phyloP scores from a whole-genome alignment of 177 flowering plant genomes.

The Tripterygium wilfordii region DNA sequence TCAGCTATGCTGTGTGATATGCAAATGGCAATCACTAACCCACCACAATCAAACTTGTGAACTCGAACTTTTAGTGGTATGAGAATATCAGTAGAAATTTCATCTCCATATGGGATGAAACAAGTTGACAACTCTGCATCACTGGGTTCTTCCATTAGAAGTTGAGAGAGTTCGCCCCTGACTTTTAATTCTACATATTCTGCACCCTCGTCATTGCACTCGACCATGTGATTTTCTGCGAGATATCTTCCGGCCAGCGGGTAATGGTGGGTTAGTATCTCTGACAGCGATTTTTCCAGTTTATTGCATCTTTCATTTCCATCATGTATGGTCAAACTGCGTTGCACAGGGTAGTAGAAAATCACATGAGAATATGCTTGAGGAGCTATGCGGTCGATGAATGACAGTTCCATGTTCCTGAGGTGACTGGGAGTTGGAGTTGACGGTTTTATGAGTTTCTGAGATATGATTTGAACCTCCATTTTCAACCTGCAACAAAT shows the following conservation, averaged over 20 bases:
- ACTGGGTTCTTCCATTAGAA: background rate
- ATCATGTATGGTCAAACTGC: background rate
- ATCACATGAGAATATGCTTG: background rate
- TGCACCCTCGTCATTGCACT: constrained; percentile 16
- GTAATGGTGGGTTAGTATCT: constrained; percentile 10
- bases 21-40: constrained; percentile 5
- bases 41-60: constrained; percentile 9
- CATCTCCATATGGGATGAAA: background rate
- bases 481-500: constrained; percentile 4
- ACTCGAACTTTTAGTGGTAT: constrained; percentile 1
- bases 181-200: constrained; percentile 6
- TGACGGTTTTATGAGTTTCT: constrained; percentile 15
- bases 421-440: constrained; percentile 9
- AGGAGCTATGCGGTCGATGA: constrained; percentile 13
- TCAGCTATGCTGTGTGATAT: constrained; percentile 7
- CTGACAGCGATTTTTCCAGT: constrained; percentile 7
- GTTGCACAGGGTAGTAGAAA: constrained; percentile 4
- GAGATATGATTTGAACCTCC: constrained; percentile 3
- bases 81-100: background rate
- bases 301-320: background rate
- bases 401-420: constrained; percentile 1
- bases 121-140: background rate
- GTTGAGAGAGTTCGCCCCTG: background rate
- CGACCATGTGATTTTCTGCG: background rate
- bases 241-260: constrained; percentile 17